phyloP scores from a whole-genome alignment of 495 filamentous ascomycete species.

The Xylaria venustula region DNA sequence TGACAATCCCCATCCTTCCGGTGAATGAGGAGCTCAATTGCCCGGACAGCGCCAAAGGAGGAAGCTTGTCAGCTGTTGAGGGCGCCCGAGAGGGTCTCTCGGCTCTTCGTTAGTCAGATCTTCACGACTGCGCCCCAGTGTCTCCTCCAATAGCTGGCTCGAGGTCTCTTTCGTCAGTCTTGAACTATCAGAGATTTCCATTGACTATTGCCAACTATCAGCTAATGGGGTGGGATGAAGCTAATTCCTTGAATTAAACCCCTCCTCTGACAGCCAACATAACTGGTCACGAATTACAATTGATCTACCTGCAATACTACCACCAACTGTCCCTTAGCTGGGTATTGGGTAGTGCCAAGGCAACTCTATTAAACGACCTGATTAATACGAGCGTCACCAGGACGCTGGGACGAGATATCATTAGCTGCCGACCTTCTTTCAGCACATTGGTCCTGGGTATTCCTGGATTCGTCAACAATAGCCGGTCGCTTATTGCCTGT shows the following conservation, averaged over 20 bases:
- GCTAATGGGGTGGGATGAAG: constrained; percentile 4
- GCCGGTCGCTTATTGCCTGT: neutral
- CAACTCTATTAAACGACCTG: neutral
- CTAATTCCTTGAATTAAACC: neutral
- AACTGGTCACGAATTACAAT: neutral
- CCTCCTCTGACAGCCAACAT: neutral
- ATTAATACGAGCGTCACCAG: constrained; percentile 2
- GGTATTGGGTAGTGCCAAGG: neutral
- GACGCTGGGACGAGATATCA: constrained; percentile 4
- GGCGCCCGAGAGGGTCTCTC: neutral
- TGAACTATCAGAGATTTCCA: neutral
- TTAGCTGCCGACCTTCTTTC: neutral
- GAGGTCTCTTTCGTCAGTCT: neutral
- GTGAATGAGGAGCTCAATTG: too few species aligned
- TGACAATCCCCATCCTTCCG: too few species aligned
- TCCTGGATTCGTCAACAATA: neutral
- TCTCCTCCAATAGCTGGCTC: constrained; percentile 5
- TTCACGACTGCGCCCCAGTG: constrained; percentile 12
- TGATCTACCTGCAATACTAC: constrained; percentile 1
- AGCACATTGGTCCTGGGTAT: neutral
- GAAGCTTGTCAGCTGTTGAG: constrained; percentile 1
- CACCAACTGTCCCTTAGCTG: neutral
- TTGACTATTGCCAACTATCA: constrained; percentile 6
- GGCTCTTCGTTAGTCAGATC: constrained; percentile 4
- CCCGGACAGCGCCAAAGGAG: neutral